These are phyloP conservation scores for Scheffersomyces parashehatae DNA, from an alignment of 1,139 yeast genomes.

Conservation along the genomic window DNA sequence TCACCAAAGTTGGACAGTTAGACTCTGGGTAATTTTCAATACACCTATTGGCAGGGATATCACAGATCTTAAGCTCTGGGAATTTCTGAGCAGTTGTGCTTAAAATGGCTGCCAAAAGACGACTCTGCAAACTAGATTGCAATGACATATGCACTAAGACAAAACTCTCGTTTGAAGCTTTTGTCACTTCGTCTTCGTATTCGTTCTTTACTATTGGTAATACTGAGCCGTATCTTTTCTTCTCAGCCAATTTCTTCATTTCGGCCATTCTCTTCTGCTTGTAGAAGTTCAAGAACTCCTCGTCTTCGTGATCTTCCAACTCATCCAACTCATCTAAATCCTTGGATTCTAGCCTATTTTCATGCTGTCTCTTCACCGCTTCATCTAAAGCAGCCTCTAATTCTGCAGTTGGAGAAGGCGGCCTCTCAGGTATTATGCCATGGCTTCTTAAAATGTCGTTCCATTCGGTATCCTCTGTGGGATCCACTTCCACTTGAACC, in stretches of 20 bases:
- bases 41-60: conserved; percentile 85
- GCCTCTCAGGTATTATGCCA: conserved; percentile 90
- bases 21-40: conserved; percentile 87
- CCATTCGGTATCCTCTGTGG: conserved; percentile 98
- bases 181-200: conserved; percentile 81
- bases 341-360: conserved; percentile 70
- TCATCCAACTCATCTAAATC: conserved; percentile 80
- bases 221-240: conserved; percentile 75
- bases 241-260: conserved; percentile 57
- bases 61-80: conserved; percentile 87
- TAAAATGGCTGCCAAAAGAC: conserved; percentile 62
- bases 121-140: conserved; percentile 70
- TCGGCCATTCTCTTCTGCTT: conserved; percentile 76
- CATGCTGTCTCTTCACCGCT: conserved; percentile 75
- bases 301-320: conserved; percentile 79
- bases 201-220: conserved; percentile 82
- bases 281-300: conserved; percentile 69
- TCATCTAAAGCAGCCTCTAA: conserved; percentile 86
- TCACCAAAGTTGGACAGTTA: conserved; percentile 86
- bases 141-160: conserved; percentile 81
- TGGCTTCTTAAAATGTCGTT: conserved; percentile 88
- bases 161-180: conserved; percentile 59
- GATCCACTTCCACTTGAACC: conserved; percentile 87
- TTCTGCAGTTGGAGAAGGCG: conserved; percentile 85
- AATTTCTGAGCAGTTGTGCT: conserved; percentile 54